Percentiles rank a stretch among this genome's conserved stretches.
Conservation (phyloP, 129 eudicot genomes). For the Lonicera japonica region DNA sequence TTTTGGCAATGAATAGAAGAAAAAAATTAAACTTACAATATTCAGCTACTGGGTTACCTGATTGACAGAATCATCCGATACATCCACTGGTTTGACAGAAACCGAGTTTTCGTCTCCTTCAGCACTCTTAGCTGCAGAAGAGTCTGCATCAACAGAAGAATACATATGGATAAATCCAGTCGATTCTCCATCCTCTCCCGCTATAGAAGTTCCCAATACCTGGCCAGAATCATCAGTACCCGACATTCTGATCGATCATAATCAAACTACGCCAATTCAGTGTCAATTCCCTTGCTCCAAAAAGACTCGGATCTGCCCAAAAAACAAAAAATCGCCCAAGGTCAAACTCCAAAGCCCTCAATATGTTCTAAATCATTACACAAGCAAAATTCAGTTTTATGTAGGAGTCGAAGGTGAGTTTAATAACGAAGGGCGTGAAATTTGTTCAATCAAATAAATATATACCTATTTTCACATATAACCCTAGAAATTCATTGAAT, state of each 20-base stretch:
- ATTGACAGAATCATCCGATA: conserved; percentile 26
- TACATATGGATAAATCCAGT: conserved; percentile 32
- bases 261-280: conserved; percentile 16
- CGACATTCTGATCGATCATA: conserved; percentile 45
- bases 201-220: conserved; percentile 30
- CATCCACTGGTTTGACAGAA: conserved; percentile 17
- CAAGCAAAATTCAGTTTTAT: no score
- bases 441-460: no score
- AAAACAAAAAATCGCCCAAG: neutral
- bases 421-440: no score
- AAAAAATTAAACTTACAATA: neutral
- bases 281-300: neutral
- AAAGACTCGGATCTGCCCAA: conserved; percentile 32
- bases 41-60: conserved; percentile 25
- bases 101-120: neutral
- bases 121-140: conserved; percentile 1
- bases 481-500: no score
- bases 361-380: no score
- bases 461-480: no score
- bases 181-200: conserved; percentile 20
- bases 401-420: no score
- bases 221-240: conserved; percentile 40
- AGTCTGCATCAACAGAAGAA: no score
- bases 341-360: conserved; percentile 4
- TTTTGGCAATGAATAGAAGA: no score